Base-by-base conservation (phyloP, 2,329 filamentous ascomycete species). In the Sporothrix sp. region DNA sequence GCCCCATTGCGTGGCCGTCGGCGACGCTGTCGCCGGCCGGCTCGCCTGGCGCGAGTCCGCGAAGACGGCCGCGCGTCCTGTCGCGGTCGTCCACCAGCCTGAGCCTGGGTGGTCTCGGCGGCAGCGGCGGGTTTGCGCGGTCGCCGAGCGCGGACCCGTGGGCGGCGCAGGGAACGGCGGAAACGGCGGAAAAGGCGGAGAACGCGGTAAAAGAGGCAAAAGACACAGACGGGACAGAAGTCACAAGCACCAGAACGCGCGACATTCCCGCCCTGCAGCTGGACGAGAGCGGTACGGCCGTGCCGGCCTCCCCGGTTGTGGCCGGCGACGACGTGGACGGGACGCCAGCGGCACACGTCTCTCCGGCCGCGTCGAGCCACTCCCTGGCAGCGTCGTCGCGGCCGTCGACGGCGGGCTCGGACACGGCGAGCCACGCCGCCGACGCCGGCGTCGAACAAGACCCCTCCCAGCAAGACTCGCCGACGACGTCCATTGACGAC, bases 401-500 rank as follows among this genome's bases (percentile, higher is more conserved):
- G 2, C 52, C 58, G 2, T 57, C 61, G 0, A 58, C 61, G 1
- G 50, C 54, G 4, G 46, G 18, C 8, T 65, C 62, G 1, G 58
- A 56, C n/a, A 61, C 57, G 20, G 25, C 23, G 16, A 38, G 45
- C 7, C 23, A 30, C 21, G 7, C 30, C 11, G 35, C 11, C 14
- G 27, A 42, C 8, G 36, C 32, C 46, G 65, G 63, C 45, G 61
- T 56, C 16, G 60, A 57, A 11, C 57, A 58, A n/a, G n/a, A n/a
- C n/a, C n/a, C n/a, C 9, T 65, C 65, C 1, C 61, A 59, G 3
- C 66, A 64, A 47, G 69, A 71, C 45, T 73, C 70, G 0, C 70
- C 70, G 1, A 69, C 71, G 3, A 73, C 70, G 0, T 71, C 71
- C 0, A 63, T 71, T 48, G 71, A 72, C 46, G 71, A 72, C 43